Percentiles rank a stretch among this genome's conserved stretches.
Evolutionary conservation across 768 basidiomycete genomes (phyloP).

Genomic region (Rhodosporidiobolus sp.): DNA sequence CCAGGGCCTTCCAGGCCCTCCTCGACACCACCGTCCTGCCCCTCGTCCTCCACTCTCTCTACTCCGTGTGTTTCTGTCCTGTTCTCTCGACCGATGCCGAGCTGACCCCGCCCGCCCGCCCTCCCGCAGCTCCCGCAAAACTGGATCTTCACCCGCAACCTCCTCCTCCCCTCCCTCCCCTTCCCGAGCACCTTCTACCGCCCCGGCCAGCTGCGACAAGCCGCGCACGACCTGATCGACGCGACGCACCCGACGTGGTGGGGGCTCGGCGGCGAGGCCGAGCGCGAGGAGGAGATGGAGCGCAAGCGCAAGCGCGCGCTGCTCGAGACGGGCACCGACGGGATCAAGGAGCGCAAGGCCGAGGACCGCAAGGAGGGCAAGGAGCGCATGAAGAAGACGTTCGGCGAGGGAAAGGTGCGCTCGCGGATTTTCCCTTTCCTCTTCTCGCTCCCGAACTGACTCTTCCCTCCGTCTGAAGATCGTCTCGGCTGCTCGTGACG

Average conservation of each 20-base stretch:
- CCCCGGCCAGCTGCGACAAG: slow-evolving; percentile 25
- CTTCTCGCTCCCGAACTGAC: background rate
- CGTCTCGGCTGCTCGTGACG: slow-evolving; percentile 25
- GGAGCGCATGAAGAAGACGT: slow-evolving; percentile 36
- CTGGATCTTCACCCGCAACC: slow-evolving; percentile 29
- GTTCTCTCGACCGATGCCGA: background rate
- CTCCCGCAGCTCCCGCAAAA: slow-evolving; percentile 27
- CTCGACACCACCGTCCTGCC: slow-evolving; percentile 36
- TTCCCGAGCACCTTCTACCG: slow-evolving; percentile 31
- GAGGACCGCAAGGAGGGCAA: slow-evolving; percentile 32
- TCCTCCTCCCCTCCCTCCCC: slow-evolving; percentile 24
- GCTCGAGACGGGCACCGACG: slow-evolving; percentile 34
- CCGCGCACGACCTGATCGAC: slow-evolving; percentile 24
- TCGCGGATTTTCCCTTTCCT: background rate
- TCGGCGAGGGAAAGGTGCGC: slow-evolving; percentile 40
- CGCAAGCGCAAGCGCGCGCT: slow-evolving; percentile 22
- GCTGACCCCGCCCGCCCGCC: background rate
- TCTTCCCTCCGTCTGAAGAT: slow-evolving; percentile 4
- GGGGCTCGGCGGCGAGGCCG: slow-evolving; percentile 37
- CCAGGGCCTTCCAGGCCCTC: slow-evolving; percentile 30
- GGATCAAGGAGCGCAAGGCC: slow-evolving; percentile 26
- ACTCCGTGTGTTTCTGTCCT: slow-evolving; percentile 14
- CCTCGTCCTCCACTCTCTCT: slow-evolving; percentile 38
- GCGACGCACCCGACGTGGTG: slow-evolving; percentile 33
- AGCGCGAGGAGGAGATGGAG: slow-evolving; percentile 27